Evolutionary conservation across 176 grass and related monocot genomes (phyloP).

Genomic region (Oryza longistaminata): DNA sequence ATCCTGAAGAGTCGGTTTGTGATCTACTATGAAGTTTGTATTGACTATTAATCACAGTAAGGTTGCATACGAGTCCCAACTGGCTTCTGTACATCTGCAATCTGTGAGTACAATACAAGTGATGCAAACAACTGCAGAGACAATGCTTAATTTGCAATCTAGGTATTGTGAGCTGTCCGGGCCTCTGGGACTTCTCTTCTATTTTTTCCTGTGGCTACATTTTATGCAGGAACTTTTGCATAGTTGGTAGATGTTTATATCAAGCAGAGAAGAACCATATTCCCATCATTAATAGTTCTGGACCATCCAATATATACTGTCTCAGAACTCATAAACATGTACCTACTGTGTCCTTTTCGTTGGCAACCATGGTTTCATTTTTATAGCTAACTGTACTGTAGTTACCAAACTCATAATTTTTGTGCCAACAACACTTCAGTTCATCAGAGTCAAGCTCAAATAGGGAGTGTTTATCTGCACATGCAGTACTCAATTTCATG

Average conservation of each 20-base stretch:
- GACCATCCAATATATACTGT: slow-evolving; percentile 19
- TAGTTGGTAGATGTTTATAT: background rate
- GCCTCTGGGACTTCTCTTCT: too few relatives aligned
- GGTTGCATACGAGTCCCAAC: background rate
- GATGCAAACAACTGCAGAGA: background rate
- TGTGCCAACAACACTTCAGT: background rate
- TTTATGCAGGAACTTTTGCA: background rate
- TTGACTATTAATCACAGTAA: background rate
- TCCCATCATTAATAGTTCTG: slow-evolving; percentile 16
- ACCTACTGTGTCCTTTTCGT: slow-evolving; percentile 16
- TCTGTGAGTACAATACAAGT: background rate
- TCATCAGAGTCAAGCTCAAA: background rate
- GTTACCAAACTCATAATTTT: background rate
- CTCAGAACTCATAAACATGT: slow-evolving; percentile 17
- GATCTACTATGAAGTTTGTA: background rate
- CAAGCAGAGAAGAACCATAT: background rate
- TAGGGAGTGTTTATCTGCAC: background rate
- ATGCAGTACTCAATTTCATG: background rate
- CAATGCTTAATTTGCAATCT: background rate
- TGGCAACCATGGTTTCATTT: background rate
- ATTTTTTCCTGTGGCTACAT: background rate
- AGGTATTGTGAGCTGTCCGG: background rate
- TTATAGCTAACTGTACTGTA: background rate
- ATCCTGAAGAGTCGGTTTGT: background rate
- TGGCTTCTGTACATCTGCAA: background rate